Conservation (phyloP, 2,329 filamentous ascomycete species). For the Sodiomyces alkalinus region DNA sequence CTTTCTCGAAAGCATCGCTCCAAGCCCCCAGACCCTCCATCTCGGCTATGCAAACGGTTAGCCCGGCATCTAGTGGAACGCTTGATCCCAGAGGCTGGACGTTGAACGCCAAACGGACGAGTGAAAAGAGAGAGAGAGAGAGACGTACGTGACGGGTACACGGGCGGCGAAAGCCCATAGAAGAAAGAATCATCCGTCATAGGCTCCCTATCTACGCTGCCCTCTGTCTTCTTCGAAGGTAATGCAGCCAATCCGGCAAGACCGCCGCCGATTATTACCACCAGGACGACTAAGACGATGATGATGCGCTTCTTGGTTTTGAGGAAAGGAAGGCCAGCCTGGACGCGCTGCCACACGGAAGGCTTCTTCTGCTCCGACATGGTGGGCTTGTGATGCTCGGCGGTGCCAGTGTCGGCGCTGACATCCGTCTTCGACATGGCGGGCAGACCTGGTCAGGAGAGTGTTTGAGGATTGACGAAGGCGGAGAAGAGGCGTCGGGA, state of each 20-base stretch:
- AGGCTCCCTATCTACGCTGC: background rate
- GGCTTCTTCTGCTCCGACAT: background rate
- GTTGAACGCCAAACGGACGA: too few species aligned
- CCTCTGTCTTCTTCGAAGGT: slow-evolving; percentile 2
- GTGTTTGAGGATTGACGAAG: too few species aligned
- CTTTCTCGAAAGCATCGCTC: slow-evolving; percentile 51
- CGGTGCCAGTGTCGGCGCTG: background rate
- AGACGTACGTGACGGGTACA: slow-evolving; percentile 35
- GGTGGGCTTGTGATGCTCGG: background rate
- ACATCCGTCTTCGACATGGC: too few species aligned
- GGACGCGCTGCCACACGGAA: background rate
- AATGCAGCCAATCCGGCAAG: slow-evolving; percentile 19
- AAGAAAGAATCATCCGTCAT: slow-evolving; percentile 22
- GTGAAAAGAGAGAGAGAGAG: too few species aligned
- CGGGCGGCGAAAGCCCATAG: slow-evolving; percentile 32
- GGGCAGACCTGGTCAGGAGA: too few species aligned
- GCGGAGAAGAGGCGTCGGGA: too few species aligned
- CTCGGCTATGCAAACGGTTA: slow-evolving; percentile 17
- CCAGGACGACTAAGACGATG: slow-evolving; percentile 10
- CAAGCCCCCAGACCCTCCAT: slow-evolving; percentile 50
- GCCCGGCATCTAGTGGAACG: slow-evolving; percentile 3
- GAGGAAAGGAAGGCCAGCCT: slow-evolving; percentile 6
- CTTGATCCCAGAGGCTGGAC: too few species aligned
- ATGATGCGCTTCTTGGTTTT: slow-evolving; percentile 14
- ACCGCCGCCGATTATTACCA: slow-evolving; percentile 19